These are phyloP conservation scores for Globisporangium irregulare DNA, from an alignment of 352 stramenopile species.

Conservation along the genomic window DNA sequence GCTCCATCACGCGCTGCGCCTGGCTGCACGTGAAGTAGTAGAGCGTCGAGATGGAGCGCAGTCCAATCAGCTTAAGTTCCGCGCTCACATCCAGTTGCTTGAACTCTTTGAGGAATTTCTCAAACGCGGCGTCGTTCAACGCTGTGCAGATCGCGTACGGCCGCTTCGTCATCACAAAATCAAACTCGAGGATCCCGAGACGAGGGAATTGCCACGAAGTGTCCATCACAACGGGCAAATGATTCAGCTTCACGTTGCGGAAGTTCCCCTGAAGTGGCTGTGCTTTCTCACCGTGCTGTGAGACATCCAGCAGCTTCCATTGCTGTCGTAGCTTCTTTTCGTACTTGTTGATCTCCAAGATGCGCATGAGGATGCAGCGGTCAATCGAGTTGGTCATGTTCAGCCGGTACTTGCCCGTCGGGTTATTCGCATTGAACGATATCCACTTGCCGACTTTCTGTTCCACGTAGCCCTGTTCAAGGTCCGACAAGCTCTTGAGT, in stretches of 20 bases:
- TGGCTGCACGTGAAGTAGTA: conserved; percentile 78
- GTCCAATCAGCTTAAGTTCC: conserved; percentile 65
- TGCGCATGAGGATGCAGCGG: conserved; percentile 66
- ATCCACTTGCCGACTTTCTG: conserved; percentile 77
- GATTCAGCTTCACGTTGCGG: conserved; percentile 63
- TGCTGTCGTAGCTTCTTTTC: conserved; percentile 52
- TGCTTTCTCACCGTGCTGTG: conserved; percentile 38
- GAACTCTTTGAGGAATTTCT: conserved; percentile 78
- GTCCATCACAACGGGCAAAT: conserved; percentile 48
- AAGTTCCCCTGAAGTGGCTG: conserved; percentile 49
- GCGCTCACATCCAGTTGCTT: conserved; percentile 58
- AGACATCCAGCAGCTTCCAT: conserved; percentile 62
- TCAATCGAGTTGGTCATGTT: conserved; percentile 74
- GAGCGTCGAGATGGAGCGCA: conserved; percentile 63
- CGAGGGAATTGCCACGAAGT: conserved; percentile 58
- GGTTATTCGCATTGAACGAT: conserved; percentile 71
- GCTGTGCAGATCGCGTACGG: conserved; percentile 58
- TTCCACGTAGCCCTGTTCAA: conserved; percentile 71
- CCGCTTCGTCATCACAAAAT: conserved; percentile 62
- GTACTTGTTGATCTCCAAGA: conserved; percentile 60
- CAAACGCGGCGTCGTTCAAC: conserved; percentile 60
- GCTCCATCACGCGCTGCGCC: conserved; percentile 70
- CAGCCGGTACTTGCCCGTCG: conserved; percentile 58
- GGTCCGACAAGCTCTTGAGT: conserved; percentile 52
- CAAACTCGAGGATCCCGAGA: conserved; percentile 65